Conservation (phyloP, 441 rosid genomes). For the Mallotus repandus region DNA sequence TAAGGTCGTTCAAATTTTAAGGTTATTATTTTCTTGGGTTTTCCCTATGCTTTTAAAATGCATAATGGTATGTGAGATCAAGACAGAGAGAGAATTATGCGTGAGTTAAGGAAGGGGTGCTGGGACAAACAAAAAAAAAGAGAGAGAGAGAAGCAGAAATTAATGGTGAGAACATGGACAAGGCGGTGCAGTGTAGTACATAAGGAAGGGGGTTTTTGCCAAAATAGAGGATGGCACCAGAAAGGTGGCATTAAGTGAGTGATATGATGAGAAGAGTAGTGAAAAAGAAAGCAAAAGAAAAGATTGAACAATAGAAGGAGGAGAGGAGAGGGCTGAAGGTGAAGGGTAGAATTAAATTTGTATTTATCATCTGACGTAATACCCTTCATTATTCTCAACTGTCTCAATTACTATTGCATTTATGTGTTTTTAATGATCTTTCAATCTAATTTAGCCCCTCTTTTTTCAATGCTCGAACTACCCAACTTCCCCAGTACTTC, state of each 20-base stretch:
- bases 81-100: slow-evolving; percentile 19
- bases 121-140: neutral
- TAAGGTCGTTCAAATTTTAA: neutral
- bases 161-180: slow-evolving; percentile 34
- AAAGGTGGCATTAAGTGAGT: slow-evolving; percentile 50
- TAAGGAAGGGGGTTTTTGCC: slow-evolving; percentile 33
- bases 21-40: neutral
- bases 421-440: slow-evolving; percentile 79
- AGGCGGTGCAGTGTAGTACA: slow-evolving; percentile 8
- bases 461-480: slow-evolving; percentile 60
- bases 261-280: slow-evolving; percentile 40
- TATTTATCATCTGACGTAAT: slow-evolving; percentile 84
- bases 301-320: slow-evolving; percentile 18
- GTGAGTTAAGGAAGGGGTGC: slow-evolving; percentile 24
- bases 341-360: slow-evolving; percentile 62
- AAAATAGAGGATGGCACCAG: slow-evolving; percentile 42
- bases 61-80: neutral
- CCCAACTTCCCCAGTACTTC: slow-evolving; percentile 33
- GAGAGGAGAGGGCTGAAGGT: slow-evolving; percentile 24
- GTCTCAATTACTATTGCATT: slow-evolving; percentile 97
- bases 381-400: slow-evolving; percentile 88
- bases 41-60: slow-evolving; percentile 14
- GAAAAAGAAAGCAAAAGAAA: slow-evolving; percentile 28
- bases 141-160: slow-evolving; percentile 21
- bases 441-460: slow-evolving; percentile 47